phyloP scores from a whole-genome alignment of 108 stramenopile genomes.

The Pseudonitzschia multistriata region DNA sequence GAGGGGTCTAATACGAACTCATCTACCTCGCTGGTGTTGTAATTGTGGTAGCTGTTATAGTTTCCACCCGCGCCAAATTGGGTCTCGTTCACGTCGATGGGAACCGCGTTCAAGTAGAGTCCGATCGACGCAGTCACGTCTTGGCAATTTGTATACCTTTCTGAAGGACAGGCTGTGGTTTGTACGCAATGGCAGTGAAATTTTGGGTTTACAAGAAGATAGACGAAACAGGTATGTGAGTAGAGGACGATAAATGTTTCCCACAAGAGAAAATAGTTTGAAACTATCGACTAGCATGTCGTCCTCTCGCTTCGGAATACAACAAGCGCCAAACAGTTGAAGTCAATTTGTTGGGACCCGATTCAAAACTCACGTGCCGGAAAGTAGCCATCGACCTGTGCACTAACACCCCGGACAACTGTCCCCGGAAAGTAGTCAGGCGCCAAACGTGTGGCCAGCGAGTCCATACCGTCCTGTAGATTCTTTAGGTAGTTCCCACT shows the following conservation, averaged over 20 bases:
- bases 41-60: neutral
- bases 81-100: neutral
- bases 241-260: neutral
- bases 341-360: too few relatives aligned
- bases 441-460: constrained; percentile 5
- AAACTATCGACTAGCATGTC: too few relatives aligned
- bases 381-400: constrained; percentile 15
- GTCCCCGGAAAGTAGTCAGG: constrained; percentile 5
- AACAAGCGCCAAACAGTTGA: neutral
- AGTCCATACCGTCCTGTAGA: neutral
- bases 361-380: constrained; percentile 13
- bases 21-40: neutral
- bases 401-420: neutral
- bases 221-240: neutral
- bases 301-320: too few relatives aligned
- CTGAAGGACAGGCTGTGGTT: neutral
- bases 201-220: neutral
- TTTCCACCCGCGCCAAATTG: neutral
- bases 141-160: constrained; percentile 10
- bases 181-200: neutral
- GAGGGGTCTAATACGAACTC: neutral
- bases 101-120: constrained; percentile 5
- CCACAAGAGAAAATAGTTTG: too few relatives aligned
- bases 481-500: neutral
- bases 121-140: constrained; percentile 15